phyloP scores from a whole-genome alignment of 2,329 filamentous ascomycete genomes.

The Aureobasidium namibiae region DNA sequence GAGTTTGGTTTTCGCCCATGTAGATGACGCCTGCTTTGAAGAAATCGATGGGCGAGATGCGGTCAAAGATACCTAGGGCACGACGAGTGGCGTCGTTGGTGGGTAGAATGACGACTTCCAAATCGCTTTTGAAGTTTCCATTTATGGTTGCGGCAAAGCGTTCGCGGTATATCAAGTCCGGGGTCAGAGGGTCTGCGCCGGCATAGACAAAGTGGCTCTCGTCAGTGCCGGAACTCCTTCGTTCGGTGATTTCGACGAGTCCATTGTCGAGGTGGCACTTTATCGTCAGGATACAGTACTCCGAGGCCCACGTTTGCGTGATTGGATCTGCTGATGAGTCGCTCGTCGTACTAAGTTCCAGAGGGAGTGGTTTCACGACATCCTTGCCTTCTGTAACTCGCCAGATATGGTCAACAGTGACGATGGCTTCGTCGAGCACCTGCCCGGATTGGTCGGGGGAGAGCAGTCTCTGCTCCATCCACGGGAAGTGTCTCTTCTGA shows the following conservation, averaged over 20 bases:
- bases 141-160: constrained; percentile 9
- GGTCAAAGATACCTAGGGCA: constrained; percentile 74
- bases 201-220: constrained; percentile 9
- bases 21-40: constrained; percentile 96
- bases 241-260: constrained; percentile 12
- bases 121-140: constrained; percentile 12
- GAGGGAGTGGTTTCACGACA: neutral
- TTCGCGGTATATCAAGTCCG: constrained; percentile 51
- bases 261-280: constrained; percentile 4
- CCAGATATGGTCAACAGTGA: constrained; percentile 93
- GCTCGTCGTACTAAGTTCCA: neutral
- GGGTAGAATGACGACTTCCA: constrained; percentile 2
- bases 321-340: constrained; percentile 2
- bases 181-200: constrained; percentile 23
- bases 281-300: constrained; percentile 16
- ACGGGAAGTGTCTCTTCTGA: constrained; percentile 79
- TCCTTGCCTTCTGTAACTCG: constrained; percentile 50
- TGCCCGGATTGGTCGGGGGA: constrained; percentile 62
- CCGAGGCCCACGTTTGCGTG: constrained; percentile 9
- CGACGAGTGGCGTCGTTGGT: constrained; percentile 45
- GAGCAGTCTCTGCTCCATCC: constrained; percentile 15
- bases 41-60: constrained; percentile 81
- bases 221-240: constrained; percentile 16
- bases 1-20: constrained; percentile 75
- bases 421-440: constrained; percentile 85